A percentile compares a stretch with the other conserved stretches of the same genome.
phyloP scores from a whole-genome alignment of 2,329 filamentous ascomycete genomes.

The Cladosporium austrohemisphaericum region DNA sequence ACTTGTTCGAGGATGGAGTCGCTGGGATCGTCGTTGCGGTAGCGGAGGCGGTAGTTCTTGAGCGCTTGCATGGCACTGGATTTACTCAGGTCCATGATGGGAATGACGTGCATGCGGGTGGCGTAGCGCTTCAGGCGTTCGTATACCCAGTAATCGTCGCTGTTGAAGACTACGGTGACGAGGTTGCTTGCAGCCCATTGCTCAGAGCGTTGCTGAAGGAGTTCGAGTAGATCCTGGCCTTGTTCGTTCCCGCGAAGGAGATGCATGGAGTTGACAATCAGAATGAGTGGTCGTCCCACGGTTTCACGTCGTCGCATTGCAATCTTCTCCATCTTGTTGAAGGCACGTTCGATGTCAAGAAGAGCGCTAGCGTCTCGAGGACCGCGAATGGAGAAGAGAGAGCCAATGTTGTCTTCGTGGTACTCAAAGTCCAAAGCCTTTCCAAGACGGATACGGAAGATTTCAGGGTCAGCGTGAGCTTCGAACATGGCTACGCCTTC shows the following conservation, averaged over 20 bases:
- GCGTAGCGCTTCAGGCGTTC: constrained; percentile 89
- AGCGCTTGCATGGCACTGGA: constrained; percentile 72
- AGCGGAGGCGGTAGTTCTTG: constrained; percentile 72
- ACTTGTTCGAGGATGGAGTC: constrained; percentile 64
- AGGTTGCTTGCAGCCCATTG: constrained; percentile 92
- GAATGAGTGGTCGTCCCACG: constrained; percentile 67
- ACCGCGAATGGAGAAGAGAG: constrained; percentile 89
- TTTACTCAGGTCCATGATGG: constrained; percentile 79
- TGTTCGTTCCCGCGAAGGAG: constrained; percentile 87
- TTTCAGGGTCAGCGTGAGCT: constrained; percentile 89
- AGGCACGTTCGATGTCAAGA: constrained; percentile 89
- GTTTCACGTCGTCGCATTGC: constrained; percentile 66
- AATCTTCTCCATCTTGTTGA: constrained; percentile 98
- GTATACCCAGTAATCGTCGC: constrained; percentile 98
- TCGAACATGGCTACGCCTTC: constrained; percentile 93
- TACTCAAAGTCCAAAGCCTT: constrained; percentile 96
- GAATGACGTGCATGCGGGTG: constrained; percentile 90
- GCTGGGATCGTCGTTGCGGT: constrained; percentile 62
- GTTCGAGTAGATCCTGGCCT: constrained; percentile 86
- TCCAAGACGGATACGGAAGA: constrained; percentile 87
- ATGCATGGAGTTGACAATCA: constrained; percentile 94
- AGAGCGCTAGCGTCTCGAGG: constrained; percentile 88
- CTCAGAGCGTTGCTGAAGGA: constrained; percentile 92
- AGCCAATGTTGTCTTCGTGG: constrained; percentile 96
- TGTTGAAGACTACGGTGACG: constrained; percentile 90